Evolutionary conservation across 305 asterid species (phyloP).

Genomic region (Caryopteris hybrid): DNA sequence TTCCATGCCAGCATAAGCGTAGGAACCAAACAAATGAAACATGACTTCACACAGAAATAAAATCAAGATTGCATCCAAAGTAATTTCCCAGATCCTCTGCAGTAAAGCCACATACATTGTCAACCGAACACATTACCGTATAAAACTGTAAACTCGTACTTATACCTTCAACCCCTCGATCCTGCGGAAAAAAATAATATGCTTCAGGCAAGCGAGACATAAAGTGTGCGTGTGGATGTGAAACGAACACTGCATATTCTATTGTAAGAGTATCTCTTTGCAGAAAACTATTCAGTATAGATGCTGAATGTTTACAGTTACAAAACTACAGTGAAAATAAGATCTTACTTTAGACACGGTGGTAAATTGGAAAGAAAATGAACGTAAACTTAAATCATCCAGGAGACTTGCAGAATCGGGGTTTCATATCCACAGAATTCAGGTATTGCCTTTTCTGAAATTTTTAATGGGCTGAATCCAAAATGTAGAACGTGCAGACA

Average conservation of each 20-base stretch:
- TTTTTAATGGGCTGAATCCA: not conserved
- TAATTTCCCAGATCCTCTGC: not conserved
- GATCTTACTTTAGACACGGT: not conserved
- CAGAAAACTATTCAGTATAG: not conserved
- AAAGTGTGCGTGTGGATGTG: too few relatives aligned
- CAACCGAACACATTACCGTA: too few relatives aligned
- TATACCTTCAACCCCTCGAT: too few relatives aligned
- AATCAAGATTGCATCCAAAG: not conserved
- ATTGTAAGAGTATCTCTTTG: not conserved
- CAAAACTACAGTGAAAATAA: not conserved
- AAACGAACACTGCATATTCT: not conserved
- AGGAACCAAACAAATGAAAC: conserved; percentile 22
- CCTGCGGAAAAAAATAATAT: too few relatives aligned
- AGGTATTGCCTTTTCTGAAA: not conserved
- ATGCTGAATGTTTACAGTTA: not conserved
- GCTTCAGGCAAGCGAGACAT: too few relatives aligned
- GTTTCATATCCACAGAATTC: not conserved
- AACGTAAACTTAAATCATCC: not conserved
- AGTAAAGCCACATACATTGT: too few relatives aligned
- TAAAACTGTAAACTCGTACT: too few relatives aligned
- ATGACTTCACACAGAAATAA: not conserved
- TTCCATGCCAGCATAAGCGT: conserved; percentile 33
- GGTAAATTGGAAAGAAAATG: not conserved
- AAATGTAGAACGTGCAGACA: not conserved
- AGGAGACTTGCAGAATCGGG: not conserved